Base-by-base conservation (phyloP, 345 rosid genomes). In the Cochlearia excelsa region DNA sequence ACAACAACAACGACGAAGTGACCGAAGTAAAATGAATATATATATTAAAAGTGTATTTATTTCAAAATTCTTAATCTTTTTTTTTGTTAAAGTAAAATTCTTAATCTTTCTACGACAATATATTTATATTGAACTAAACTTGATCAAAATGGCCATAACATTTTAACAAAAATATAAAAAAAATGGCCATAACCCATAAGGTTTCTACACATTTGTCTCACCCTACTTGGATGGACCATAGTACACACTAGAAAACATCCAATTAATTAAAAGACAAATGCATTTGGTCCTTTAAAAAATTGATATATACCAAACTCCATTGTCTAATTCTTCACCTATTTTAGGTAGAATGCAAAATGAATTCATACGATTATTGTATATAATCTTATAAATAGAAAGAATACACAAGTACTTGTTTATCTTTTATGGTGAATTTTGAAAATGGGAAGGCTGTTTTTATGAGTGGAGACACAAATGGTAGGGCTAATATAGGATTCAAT, bases 281-380 rank as follows among this genome's bases (percentile, higher is more conserved):
- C 64, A 26, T 49, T 9, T 30, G 3, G 58, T 51, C 71, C 53
- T 51, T 51, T 6, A 9, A 33, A 16, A 34, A 67, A 44, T 4
- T 67, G 65, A 67, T 66, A 42, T 50, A 57, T 42, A 67, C 65
- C 65, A 67, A 67, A 67, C 71, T 57, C 45, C 10, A 33, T 51
- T 57, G 52, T 58, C 71, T 58, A 31, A 9, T 41, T 49, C 51
- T 41, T 31, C 61, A 31, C 30, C 50, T 57, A 49, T 2, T 30
- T 47, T 66, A 29, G 55, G 52, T 43, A 37, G 6, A 47, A 30
- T 30, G 62, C 16, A 55, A 54, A 30, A 8, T 16, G 41, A 7
- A 46, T 39, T 30, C 9, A 39, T 11, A 41, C 51, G 61, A 37
- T 28, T 16, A 23, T 9, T 66, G 42, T 23, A 52, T 43, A 3